Conservation (phyloP, 257 asterid genomes). For the Haberlea rhodopensis region DNA sequence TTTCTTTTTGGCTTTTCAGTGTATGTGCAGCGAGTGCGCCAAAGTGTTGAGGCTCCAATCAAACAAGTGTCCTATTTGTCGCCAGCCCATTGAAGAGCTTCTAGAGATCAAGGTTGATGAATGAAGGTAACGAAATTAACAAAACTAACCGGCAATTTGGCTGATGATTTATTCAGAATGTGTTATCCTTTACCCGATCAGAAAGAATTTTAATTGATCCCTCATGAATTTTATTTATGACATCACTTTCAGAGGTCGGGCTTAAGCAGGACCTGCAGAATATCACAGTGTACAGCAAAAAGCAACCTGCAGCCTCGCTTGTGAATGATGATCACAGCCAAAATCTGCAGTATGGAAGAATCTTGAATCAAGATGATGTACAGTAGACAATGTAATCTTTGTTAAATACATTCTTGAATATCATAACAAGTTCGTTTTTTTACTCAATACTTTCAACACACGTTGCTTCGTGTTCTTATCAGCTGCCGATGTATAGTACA, state of each 20-base stretch:
- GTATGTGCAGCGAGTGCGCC: constrained; percentile 83
- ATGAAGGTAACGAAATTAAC: constrained; percentile 51
- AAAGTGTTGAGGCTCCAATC: constrained; percentile 79
- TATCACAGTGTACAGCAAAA: neutral
- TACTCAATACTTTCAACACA: no score
- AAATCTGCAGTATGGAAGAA: constrained; percentile 1
- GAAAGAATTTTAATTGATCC: neutral
- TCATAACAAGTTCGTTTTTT: neutral
- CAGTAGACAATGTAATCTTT: neutral
- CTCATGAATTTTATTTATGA: neutral
- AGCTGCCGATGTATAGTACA: no score
- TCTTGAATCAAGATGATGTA: neutral
- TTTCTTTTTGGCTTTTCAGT: constrained; percentile 43
- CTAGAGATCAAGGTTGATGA: constrained; percentile 76
- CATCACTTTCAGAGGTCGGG: constrained; percentile 27
- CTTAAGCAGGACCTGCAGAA: neutral
- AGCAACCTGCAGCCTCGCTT: neutral
- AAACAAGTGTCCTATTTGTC: constrained; percentile 79
- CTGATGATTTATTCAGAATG: neutral
- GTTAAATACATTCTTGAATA: neutral
- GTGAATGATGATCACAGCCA: neutral
- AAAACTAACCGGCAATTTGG: neutral
- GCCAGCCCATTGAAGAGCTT: constrained; percentile 85
- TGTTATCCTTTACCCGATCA: neutral
- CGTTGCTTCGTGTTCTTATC: no score